Percentiles rank a stretch among this genome's conserved stretches.
Evolutionary conservation across 345 rosid species (phyloP).

Genomic region (Mallotus nudiflorus): DNA sequence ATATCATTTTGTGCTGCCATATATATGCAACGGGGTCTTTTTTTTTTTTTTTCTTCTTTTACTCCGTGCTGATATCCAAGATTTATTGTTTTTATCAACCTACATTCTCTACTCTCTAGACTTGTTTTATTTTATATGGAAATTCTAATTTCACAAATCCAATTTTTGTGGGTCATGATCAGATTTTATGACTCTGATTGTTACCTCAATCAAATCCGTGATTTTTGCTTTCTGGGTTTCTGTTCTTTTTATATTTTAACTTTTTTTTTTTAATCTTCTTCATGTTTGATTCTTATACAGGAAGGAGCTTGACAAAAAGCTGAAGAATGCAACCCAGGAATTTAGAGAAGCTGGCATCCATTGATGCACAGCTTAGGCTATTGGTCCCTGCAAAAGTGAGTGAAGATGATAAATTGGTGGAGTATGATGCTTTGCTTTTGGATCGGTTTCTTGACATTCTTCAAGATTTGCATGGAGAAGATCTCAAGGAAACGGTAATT

Average conservation of each 20-base stretch:
- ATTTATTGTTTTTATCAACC: neutral
- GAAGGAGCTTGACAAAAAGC: neutral
- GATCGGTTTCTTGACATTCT: slow-evolving; percentile 97
- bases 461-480: slow-evolving; percentile 93
- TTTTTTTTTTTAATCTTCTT: neutral
- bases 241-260: neutral
- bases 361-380: slow-evolving; percentile 89
- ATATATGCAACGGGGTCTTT: too few species aligned
- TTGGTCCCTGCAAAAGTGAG: slow-evolving; percentile 82
- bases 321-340: slow-evolving; percentile 40
- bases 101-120: neutral
- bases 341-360: slow-evolving; percentile 88
- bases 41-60: too few species aligned
- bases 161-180: slow-evolving; percentile 17
- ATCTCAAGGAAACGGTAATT: slow-evolving; percentile 83
- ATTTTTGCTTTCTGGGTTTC: neutral
- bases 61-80: too few species aligned
- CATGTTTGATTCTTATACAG: slow-evolving; percentile 16
- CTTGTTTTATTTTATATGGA: neutral
- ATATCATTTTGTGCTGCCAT: too few species aligned
- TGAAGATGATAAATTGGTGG: slow-evolving; percentile 93
- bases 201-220: neutral
- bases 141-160: slow-evolving; percentile 3
- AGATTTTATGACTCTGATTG: slow-evolving; percentile 3
- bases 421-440: slow-evolving; percentile 91